Evolutionary conservation across 2,329 filamentous ascomycete genomes (phyloP).

Genomic region (Penicillium sp.): DNA sequence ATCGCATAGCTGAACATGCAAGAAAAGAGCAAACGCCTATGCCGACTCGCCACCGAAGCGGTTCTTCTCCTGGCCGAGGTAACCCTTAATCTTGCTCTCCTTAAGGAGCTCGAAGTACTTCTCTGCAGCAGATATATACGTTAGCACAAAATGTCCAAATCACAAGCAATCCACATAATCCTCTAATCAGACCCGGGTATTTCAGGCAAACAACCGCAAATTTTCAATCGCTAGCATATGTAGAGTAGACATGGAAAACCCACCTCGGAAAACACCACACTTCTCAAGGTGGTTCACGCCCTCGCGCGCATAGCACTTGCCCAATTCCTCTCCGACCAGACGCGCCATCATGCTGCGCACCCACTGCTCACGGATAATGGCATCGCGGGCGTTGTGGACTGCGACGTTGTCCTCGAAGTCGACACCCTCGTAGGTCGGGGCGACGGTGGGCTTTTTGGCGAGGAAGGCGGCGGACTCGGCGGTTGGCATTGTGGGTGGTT

Average conservation of each 20-base stretch:
- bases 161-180: neutral
- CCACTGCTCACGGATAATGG: constrained; percentile 67
- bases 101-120: constrained; percentile 64
- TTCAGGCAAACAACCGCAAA: neutral
- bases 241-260: constrained; percentile 25
- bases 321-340: constrained; percentile 64
- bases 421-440: constrained; percentile 65
- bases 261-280: constrained; percentile 64
- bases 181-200: neutral
- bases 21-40: constrained; percentile 14
- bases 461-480: constrained; percentile 64
- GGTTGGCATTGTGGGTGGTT: constrained; percentile 55
- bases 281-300: constrained; percentile 68
- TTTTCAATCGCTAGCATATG: neutral
- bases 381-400: constrained; percentile 63
- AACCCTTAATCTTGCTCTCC: constrained; percentile 62
- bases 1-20: constrained; percentile 5
- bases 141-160: neutral
- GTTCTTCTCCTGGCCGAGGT: constrained; percentile 64
- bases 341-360: constrained; percentile 68
- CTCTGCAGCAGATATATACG: constrained; percentile 45
- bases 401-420: constrained; percentile 64
- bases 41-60: constrained; percentile 44
- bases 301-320: constrained; percentile 64
- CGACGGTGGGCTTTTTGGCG: constrained; percentile 63